Base-by-base conservation (phyloP, 352 stramenopile genomes). In the Pythium insidiosum region DNA sequence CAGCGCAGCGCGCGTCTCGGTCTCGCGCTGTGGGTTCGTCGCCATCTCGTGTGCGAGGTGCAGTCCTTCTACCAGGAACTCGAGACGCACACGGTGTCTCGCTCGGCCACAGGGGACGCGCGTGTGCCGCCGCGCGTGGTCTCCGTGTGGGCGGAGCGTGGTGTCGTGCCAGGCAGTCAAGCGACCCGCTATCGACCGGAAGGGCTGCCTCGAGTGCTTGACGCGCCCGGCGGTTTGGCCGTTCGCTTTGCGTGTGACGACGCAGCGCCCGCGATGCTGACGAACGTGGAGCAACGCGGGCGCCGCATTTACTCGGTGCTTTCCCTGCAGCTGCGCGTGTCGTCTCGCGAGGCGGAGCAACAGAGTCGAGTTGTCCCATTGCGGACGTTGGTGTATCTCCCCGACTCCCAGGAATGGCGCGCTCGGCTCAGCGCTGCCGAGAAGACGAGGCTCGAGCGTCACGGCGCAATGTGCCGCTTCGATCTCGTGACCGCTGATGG, bases 251-350 rank as follows among this genome's bases (percentile, higher is more conserved):
- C 10, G n/a, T 40, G 20, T 19, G 16, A 19, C 20, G 20, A 23
- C 28, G 9, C 34, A 66, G 31, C 58, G 53, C 7, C 73, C n/a
- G n/a, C 73, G 19, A 83, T 86, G 70, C 66, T 86, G 34, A 74
- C 58, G 30, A 80, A 67, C 38, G 73, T 80, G 35, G 63, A 69
- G 25, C 69, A 76, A 47, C 56, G 28, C 12, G 58, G 70, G 16
- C 56, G 68, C 28, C 54, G 70, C 3, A 78, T 86, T 25, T 83
- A 84, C 60, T 81, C 69, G 3, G 52, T 78, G 19, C 54, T 83
- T 19, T 66, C 56, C 2, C 47, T 84, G 10, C 63, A 70, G 52
- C 38, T 82, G 19, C 3, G 15, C 22, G n/a, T n/a, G n/a, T n/a
- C n/a, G n/a, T n/a, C n/a, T n/a, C 4, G 25, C 22, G 31, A 16